Conservation (phyloP, 1,139 yeast genomes). For the Lodderomyces beijingensis region DNA sequence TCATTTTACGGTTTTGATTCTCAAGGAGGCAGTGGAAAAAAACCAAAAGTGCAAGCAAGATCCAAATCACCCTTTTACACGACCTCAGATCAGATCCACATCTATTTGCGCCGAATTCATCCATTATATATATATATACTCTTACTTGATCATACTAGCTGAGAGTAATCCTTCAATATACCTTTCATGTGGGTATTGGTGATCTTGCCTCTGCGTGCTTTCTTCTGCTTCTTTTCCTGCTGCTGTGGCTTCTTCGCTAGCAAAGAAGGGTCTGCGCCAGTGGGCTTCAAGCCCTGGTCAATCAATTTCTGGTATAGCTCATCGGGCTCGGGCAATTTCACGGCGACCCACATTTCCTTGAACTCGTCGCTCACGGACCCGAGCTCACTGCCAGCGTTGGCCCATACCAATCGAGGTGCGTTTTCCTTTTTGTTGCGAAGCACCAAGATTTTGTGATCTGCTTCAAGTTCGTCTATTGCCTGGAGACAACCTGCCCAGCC, state of each 20-base stretch:
- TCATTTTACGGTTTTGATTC: too few relatives aligned
- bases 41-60: conserved; percentile 1
- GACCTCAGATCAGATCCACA: too few relatives aligned
- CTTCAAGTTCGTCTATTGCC: conserved; percentile 73
- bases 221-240: conserved; percentile 75
- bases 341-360: conserved; percentile 71
- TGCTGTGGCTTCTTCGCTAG: conserved; percentile 62
- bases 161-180: conserved; percentile 78
- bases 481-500: conserved; percentile 95
- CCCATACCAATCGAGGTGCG: conserved; percentile 88
- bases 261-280: conserved; percentile 94
- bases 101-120: too few relatives aligned
- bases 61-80: too few relatives aligned
- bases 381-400: conserved; percentile 72
- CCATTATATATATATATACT: too few relatives aligned
- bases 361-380: conserved; percentile 81
- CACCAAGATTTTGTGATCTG: conserved; percentile 72
- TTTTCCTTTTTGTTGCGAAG: conserved; percentile 89
- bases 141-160: conserved; percentile 34
- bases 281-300: conserved; percentile 87
- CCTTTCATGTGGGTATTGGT: conserved; percentile 97
- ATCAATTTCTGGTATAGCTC: conserved; percentile 71
- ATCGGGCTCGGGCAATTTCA: conserved; percentile 76
- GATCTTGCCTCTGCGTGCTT: conserved; percentile 87
- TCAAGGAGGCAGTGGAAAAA: too few relatives aligned